Percentiles rank a stretch among this genome's conserved stretches.
These are phyloP conservation scores for Cymodocea nodosa DNA, from an alignment of 116 monocot species.

Conservation along the genomic window DNA sequence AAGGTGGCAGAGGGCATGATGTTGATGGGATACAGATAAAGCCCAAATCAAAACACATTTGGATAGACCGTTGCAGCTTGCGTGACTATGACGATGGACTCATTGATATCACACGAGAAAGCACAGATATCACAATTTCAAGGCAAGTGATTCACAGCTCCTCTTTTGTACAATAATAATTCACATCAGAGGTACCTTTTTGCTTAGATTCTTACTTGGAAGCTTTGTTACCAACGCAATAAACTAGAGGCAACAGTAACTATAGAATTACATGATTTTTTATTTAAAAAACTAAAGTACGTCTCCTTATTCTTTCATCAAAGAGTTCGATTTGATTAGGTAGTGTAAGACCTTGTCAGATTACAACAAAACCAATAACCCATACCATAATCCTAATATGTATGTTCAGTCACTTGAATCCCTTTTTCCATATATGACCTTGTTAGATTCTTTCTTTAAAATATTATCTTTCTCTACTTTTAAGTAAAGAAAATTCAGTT, in stretches of 20 bases:
- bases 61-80: slow-evolving; percentile 86
- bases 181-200: no score
- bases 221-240: no score
- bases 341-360: no score
- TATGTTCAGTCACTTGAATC: no score
- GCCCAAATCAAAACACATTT: slow-evolving; percentile 75
- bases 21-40: slow-evolving; percentile 92
- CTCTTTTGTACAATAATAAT: not conserved
- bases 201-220: no score
- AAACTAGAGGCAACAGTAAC: no score
- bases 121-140: slow-evolving; percentile 87
- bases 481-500: not conserved
- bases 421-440: not conserved
- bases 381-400: no score
- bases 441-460: not conserved
- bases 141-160: slow-evolving; percentile 21
- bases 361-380: no score
- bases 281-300: no score
- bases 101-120: slow-evolving; percentile 79
- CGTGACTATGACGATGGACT: slow-evolving; percentile 70
- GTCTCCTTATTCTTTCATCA: no score
- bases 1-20: slow-evolving; percentile 86
- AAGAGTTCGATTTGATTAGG: no score
- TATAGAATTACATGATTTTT: no score
- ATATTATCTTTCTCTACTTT: not conserved